Percentiles rank a stretch among this genome's conserved stretches.
Evolutionary conservation across 2,329 filamentous ascomycete genomes (phyloP).

Genomic region (Aspergillus unguis): DNA sequence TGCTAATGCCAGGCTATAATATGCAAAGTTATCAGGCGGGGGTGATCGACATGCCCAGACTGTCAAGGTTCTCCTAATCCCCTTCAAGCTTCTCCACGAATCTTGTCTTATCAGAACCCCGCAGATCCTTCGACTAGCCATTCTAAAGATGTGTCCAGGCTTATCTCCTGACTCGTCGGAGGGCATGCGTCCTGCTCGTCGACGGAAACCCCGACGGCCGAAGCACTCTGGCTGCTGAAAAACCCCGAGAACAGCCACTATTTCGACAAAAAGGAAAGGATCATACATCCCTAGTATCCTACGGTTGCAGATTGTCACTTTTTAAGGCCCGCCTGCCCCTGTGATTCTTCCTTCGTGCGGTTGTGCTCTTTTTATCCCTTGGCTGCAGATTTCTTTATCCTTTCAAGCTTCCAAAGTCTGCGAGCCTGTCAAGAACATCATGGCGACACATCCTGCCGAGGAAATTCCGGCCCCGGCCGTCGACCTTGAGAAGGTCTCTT

Average conservation of each 20-base stretch:
- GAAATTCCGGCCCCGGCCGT: conserved; percentile 11
- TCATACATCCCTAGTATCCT: not conserved
- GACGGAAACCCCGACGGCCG: not conserved
- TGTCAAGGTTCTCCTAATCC: not conserved
- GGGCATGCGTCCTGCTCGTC: not conserved
- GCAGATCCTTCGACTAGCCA: not conserved
- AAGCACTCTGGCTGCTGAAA: not conserved
- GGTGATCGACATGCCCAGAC: not conserved
- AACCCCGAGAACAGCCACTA: conserved; percentile 5
- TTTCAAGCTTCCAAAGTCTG: not conserved
- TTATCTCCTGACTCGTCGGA: too few relatives aligned
- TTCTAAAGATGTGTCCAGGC: not conserved
- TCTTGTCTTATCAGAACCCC: not conserved
- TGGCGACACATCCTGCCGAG: conserved; percentile 16
- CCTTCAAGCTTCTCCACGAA: not conserved
- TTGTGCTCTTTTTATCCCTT: too few relatives aligned
- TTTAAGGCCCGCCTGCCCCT: not conserved
- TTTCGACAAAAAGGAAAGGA: not conserved
- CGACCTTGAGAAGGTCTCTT: conserved; percentile 22
- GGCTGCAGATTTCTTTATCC: not conserved
- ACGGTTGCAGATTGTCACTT: not conserved
- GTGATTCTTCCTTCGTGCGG: not conserved
- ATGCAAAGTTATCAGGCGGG: not conserved
- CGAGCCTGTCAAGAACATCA: not conserved
- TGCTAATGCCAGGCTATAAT: not conserved